phyloP scores from a whole-genome alignment of 768 basidiomycete species.

The Boletus tomentosulus region DNA sequence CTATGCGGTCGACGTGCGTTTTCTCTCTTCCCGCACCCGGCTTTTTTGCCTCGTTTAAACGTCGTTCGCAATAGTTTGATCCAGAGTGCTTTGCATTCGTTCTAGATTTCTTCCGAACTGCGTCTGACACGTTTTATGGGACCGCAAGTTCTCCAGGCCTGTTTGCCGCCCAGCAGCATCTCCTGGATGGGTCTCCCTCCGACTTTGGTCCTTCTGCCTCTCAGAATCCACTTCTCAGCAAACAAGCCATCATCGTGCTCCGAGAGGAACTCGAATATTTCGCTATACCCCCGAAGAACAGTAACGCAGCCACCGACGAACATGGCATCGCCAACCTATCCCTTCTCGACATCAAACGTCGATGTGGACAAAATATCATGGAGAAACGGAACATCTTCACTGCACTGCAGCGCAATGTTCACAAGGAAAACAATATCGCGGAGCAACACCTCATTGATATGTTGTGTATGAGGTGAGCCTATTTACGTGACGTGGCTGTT shows the following conservation, averaged over 20 bases:
- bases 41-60: not conserved
- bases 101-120: constrained; percentile 84
- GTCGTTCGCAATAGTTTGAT: constrained; percentile 67
- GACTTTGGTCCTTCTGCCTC: constrained; percentile 60
- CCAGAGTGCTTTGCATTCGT: constrained; percentile 95
- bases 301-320: constrained; percentile 61
- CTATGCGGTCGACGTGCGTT: constrained; percentile 92
- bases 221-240: constrained; percentile 89
- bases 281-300: constrained; percentile 79
- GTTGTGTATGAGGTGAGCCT: constrained; percentile 93
- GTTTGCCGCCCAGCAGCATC: constrained; percentile 72
- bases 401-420: constrained; percentile 96
- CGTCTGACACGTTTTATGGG: constrained; percentile 91
- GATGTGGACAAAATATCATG: constrained; percentile 84
- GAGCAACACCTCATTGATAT: constrained; percentile 99
- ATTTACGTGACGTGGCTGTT: constrained; percentile 1
- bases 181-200: constrained; percentile 60
- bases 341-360: constrained; percentile 76
- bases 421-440: constrained; percentile 98
- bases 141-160: constrained; percentile 68
- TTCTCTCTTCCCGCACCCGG: constrained; percentile 4
- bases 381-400: constrained; percentile 93
- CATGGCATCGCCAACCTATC: constrained; percentile 76
- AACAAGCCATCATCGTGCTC: constrained; percentile 98
- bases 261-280: constrained; percentile 99